A percentile compares a stretch with the other conserved stretches of the same genome.
These are phyloP conservation scores for Pseudisothecium myosuroides DNA, from an alignment of 225 moss, liverwort and hornwort species.

Conservation along the genomic window DNA sequence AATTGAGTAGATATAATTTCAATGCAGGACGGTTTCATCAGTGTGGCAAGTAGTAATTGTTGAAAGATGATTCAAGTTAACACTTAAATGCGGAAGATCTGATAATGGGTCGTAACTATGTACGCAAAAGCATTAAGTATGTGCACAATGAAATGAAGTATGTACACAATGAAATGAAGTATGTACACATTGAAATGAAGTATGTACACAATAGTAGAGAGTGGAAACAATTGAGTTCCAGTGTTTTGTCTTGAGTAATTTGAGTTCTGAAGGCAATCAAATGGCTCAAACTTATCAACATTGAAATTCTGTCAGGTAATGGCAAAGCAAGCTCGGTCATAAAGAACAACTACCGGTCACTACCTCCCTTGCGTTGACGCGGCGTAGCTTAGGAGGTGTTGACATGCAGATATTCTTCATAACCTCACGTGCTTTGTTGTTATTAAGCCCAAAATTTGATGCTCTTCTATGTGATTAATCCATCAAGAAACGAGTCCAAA, in stretches of 20 bases:
- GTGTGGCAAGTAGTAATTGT: background rate
- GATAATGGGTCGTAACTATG: background rate
- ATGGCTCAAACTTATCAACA: background rate
- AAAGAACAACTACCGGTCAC: no score
- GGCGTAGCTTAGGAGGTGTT: background rate
- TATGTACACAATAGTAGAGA: background rate
- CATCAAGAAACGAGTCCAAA: background rate
- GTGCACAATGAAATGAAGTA: background rate
- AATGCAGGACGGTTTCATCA: background rate
- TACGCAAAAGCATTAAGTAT: background rate
- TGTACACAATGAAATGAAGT: background rate
- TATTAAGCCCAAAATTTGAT: background rate
- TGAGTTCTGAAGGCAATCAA: background rate
- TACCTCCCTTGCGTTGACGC: accelerated
- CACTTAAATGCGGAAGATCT: background rate
- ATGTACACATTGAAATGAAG: background rate
- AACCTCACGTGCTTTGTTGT: no score
- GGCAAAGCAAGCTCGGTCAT: background rate
- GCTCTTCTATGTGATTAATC: background rate
- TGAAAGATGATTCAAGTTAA: background rate
- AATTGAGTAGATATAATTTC: background rate
- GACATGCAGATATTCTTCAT: background rate
- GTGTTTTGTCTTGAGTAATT: background rate
- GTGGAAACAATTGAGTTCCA: accelerated
- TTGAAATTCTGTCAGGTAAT: background rate